Conservation (phyloP, 495 filamentous ascomycete species). For the Lasiosphaeriaceae sp. region DNA sequence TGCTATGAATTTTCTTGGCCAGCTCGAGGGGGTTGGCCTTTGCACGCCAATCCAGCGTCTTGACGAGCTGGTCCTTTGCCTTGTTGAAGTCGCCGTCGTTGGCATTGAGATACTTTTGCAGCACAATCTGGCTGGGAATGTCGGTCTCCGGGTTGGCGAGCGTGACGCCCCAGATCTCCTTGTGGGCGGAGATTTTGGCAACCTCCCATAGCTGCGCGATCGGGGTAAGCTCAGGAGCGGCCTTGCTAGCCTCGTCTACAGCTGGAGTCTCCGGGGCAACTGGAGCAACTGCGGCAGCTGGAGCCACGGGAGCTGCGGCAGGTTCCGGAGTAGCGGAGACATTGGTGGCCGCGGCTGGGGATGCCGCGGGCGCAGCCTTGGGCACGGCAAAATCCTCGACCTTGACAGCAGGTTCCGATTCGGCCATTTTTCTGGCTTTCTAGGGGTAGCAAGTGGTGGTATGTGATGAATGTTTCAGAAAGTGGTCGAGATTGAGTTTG, state of each 20-base stretch:
- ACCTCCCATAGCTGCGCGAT: conserved; percentile 34
- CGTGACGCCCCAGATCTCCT: conserved; percentile 76
- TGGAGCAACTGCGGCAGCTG: neutral
- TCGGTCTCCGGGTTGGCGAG: conserved; percentile 50
- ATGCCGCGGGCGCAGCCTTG: too few species aligned
- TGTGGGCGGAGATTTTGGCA: conserved; percentile 40
- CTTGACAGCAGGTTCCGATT: too few species aligned
- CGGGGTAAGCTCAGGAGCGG: conserved; percentile 9
- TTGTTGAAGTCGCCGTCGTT: conserved; percentile 70
- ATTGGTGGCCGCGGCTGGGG: neutral
- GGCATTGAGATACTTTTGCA: conserved; percentile 89
- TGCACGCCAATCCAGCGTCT: conserved; percentile 78
- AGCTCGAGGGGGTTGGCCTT: conserved; percentile 47
- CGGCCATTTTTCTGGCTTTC: too few species aligned
- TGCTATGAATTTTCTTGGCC: conserved; percentile 43
- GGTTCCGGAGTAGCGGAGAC: neutral
- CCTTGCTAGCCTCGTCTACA: neutral
- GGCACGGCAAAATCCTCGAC: too few species aligned
- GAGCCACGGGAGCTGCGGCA: neutral
- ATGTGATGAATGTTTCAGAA: too few species aligned
- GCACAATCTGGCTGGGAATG: conserved; percentile 70
- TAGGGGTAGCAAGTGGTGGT: too few species aligned
- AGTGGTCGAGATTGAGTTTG: too few species aligned
- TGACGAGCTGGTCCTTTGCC: conserved; percentile 69
- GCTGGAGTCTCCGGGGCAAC: neutral